Evolutionary conservation across 805 yeast species (phyloP), one percentile per base, ranked within the genome.

Genomic region (Ascoidea rubescens): DNA sequence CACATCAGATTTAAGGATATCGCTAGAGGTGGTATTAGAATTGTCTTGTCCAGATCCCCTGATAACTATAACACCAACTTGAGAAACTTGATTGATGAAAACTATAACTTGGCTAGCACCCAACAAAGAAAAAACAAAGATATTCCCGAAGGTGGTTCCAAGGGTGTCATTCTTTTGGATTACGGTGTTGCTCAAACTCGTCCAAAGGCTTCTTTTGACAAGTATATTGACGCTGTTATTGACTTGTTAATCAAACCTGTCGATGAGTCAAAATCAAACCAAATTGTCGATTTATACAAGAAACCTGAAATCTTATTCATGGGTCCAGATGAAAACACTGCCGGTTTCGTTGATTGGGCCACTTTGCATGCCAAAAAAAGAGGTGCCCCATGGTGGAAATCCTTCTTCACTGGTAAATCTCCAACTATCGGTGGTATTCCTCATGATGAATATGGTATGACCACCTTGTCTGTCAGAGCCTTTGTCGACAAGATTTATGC

Each of bases 261-360:
- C 62, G 72, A 80, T 54, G 89, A 89, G 51, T 89, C 91, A 48
- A 77, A 82, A 57, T 82, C 87, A 71, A 95, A 85, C 61, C 72
- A 79, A 53, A 84, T 89, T 64, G 90, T 91, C 51, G 98, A 91
- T 65, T 72, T 87, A 53, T 83, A 87, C 65, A 79, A 80, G 53
- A 77, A 84, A 62, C 87, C 86, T 50, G 99, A 91, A 73, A 91
- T 93, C 60, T 72, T 93, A 60, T 91, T 87, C 68, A 84, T 91
- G 82, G 99, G 99, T 52, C 99, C 99, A n/a, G 99, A 91, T 71
- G 99, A 91, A 74, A 95, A 96, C 67, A 90, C 98, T 51, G 98
- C 99, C 21, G 84, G 84, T 30, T 83, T 86, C 62, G 96, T 89
- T 51, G 90, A 93, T 67, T 91, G 98, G 98, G 98, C 99, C 8